Evolutionary conservation across 805 yeast species (phyloP).

Genomic region (Komagataella pseudopastoris): DNA sequence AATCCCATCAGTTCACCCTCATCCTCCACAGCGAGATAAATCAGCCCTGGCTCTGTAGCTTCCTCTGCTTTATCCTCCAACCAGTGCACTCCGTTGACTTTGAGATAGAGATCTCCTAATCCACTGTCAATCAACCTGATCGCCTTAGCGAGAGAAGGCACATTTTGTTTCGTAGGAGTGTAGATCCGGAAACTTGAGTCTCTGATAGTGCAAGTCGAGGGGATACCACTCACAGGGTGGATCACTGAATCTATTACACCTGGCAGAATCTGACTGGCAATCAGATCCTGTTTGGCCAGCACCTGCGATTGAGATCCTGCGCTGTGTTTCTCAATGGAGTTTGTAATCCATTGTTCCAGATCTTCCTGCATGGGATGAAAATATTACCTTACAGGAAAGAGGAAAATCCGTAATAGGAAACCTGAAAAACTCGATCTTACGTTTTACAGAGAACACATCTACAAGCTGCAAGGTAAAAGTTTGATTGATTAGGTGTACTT

Average conservation of each 20-base stretch:
- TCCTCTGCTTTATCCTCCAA: constrained; percentile 26
- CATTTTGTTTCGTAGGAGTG: neutral
- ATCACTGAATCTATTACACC: constrained; percentile 4
- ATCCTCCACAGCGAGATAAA: constrained; percentile 22
- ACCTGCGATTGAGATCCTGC: neutral
- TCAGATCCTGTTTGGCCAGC: neutral
- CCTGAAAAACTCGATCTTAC: neutral
- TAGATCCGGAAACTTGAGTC: neutral
- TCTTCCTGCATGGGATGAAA: neutral
- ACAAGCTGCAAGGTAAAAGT: neutral
- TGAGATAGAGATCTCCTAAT: constrained; percentile 12
- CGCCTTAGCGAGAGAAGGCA: neutral
- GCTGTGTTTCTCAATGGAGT: neutral
- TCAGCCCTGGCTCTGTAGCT: constrained; percentile 32
- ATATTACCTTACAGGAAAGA: too few species aligned
- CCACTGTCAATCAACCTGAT: constrained; percentile 10
- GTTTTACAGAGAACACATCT: neutral
- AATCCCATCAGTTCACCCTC: constrained; percentile 20
- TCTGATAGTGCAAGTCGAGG: neutral
- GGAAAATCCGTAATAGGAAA: neutral
- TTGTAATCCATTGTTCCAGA: neutral
- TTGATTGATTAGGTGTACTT: neutral
- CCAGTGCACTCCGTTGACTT: constrained; percentile 25
- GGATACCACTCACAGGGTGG: constrained; percentile 1
- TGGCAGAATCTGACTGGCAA: neutral